A percentile compares a stretch with the other conserved stretches of the same genome.
Conservation (phyloP, 495 filamentous ascomycete species). For the Lineolata rhizophorae region DNA sequence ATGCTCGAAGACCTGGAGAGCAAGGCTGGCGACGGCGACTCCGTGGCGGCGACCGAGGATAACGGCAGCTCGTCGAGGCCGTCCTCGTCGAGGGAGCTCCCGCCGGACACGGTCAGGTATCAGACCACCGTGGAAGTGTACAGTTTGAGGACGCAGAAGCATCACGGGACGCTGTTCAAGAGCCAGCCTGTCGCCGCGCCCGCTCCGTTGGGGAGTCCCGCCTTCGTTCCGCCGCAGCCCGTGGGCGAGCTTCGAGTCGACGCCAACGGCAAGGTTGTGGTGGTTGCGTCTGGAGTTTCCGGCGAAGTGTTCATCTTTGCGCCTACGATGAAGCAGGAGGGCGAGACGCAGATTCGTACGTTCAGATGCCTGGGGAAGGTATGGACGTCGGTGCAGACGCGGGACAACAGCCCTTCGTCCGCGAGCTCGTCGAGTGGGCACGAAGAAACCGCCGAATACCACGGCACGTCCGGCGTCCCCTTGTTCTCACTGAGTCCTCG, state of each 20-base stretch:
- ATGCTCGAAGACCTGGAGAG: constrained; percentile 15
- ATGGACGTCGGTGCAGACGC: constrained; percentile 59
- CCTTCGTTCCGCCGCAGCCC: constrained; percentile 36
- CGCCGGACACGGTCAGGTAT: constrained; percentile 25
- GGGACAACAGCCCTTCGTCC: constrained; percentile 25
- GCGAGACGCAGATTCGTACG: not conserved
- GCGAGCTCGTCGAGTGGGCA: constrained; percentile 26
- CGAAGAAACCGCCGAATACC: constrained; percentile 23
- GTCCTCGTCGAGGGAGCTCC: not conserved
- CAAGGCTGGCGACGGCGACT: constrained; percentile 8
- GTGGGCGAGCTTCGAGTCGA: constrained; percentile 49
- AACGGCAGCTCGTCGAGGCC: constrained; percentile 14
- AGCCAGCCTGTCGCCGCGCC: constrained; percentile 26
- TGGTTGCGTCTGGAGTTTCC: constrained; percentile 56
- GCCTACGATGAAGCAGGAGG: not conserved
- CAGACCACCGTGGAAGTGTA: constrained; percentile 76
- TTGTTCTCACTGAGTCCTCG: constrained; percentile 55
- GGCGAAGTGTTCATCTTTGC: constrained; percentile 69
- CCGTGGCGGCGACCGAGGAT: constrained; percentile 17
- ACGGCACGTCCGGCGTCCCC: constrained; percentile 32
- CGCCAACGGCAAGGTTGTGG: constrained; percentile 39
- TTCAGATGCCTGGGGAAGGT: constrained; percentile 59
- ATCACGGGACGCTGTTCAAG: constrained; percentile 45
- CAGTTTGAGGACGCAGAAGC: constrained; percentile 45
- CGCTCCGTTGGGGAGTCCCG: constrained; percentile 26